Evolutionary conservation across 257 asterid species (phyloP), one percentile per base, ranked within the genome.

Genomic region (Salvia hispanica): DNA sequence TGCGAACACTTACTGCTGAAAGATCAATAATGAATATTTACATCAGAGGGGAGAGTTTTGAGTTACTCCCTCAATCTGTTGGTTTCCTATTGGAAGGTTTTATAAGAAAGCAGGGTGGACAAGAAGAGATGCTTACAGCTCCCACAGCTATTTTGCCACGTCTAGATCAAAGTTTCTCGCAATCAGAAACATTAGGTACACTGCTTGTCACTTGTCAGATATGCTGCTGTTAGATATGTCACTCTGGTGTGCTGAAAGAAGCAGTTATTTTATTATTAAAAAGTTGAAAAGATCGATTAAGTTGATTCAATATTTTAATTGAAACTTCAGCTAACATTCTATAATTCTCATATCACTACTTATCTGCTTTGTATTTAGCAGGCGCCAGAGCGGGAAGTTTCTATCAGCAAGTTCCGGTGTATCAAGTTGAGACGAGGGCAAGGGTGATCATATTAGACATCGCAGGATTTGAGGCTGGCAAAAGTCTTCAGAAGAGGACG

Each of bases 31-130:
- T 88, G 90, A 81, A 76, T 46, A 75, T 74, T 59, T 87, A 91
- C 83, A 64, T 85, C 77, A 82, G 82, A 13, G 97, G 95, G 59
- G 99, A 94, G 83, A 80, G 73, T 69, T 84, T 90, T 76, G 97
- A 91, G 79, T 64, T 94, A 76, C 87, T 79, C 73, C 90, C 85
- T 54, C 92, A 81, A 73, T 84, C 84, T 14, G 82, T 94, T 58
- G 97, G 96, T 77, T 77, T 94, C 77, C 82, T 94, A 33, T 80
- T 94, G 77, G 99, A 94, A 74, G 99, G 99, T 53, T 88, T 82
- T 62, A 79, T 88, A 45, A 94, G 77, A 75, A 13, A 73, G 69
- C 91, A 86, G 76, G 89, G 90, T 68, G 73, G 70, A 36, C 84
- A 79, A 51, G 89, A 78, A 64, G 95, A 84, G 76, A 71, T 83